Conservation (phyloP, 2,329 filamentous ascomycete species). For the Talaromyces sp. region DNA sequence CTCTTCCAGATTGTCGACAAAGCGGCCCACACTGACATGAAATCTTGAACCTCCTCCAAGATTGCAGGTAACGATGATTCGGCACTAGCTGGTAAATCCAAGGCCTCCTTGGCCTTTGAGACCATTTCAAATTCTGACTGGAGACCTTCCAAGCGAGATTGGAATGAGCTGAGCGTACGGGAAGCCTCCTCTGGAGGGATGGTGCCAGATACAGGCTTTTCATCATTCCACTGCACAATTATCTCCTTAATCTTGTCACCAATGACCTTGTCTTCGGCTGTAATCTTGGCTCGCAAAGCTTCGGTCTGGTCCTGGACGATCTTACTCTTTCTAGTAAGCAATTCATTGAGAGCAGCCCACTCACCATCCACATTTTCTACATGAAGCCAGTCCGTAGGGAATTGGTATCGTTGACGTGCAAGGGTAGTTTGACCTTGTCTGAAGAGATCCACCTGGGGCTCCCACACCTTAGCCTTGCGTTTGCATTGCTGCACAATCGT, state of each 20-base stretch:
- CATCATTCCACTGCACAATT: constrained; percentile 83
- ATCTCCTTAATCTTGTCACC: constrained; percentile 83
- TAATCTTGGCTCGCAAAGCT: constrained; percentile 88
- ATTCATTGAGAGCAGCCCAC: constrained; percentile 90
- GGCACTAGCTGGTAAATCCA: constrained; percentile 76
- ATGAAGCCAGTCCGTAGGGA: constrained; percentile 88
- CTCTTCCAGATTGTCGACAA: constrained; percentile 96
- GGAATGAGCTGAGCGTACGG: constrained; percentile 75
- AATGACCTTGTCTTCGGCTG: constrained; percentile 87
- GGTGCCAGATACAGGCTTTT: constrained; percentile 93
- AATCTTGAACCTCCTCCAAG: constrained; percentile 94
- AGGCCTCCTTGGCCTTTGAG: constrained; percentile 90
- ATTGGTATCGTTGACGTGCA: constrained; percentile 86
- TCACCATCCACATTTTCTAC: constrained; percentile 95
- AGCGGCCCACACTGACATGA: constrained; percentile 97
- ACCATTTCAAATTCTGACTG: constrained; percentile 91
- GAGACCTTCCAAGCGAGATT: constrained; percentile 76
- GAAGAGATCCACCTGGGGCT: constrained; percentile 93
- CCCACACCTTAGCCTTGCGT: constrained; percentile 89
- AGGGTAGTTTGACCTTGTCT: constrained; percentile 92
- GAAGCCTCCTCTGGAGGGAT: constrained; percentile 88
- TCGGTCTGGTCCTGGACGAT: constrained; percentile 96
- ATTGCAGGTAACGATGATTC: constrained; percentile 81
- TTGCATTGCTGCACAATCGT: constrained; percentile 96
- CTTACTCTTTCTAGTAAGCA: constrained; percentile 86